Conservation (phyloP, 2,329 filamentous ascomycete species). For the Huntiella savannae region DNA sequence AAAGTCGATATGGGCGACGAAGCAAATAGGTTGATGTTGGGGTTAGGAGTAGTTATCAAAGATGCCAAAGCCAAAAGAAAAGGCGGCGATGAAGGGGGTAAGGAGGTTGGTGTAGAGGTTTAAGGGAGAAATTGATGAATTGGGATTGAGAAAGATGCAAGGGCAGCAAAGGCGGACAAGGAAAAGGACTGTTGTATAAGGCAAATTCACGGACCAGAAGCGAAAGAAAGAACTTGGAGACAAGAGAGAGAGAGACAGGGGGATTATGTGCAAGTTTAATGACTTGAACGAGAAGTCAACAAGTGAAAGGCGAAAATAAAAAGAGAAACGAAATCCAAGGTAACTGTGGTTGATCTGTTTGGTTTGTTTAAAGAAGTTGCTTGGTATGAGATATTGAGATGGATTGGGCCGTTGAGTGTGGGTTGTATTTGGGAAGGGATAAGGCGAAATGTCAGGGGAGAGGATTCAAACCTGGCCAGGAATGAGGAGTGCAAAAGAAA, state of each 20-base stretch:
- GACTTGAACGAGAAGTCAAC: neutral
- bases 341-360: no score
- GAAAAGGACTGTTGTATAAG: neutral
- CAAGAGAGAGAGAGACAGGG: conserved; percentile 3
- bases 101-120: neutral
- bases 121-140: conserved; percentile 4
- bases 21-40: neutral
- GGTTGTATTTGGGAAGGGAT: neutral
- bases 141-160: conserved; percentile 1
- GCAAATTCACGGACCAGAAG: neutral
- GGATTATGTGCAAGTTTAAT: neutral
- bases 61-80: neutral
- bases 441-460: neutral
- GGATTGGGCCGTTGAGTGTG: neutral
- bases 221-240: neutral
- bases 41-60: conserved; percentile 4
- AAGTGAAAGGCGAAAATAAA: neutral
- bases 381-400: neutral
- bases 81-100: neutral
- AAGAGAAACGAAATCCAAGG: no score
- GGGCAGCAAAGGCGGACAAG: neutral
- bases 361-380: neutral
- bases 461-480: neutral
- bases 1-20: neutral
- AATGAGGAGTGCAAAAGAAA: neutral